These are phyloP conservation scores for Biscogniauxia sp. DNA, from an alignment of 2,329 filamentous ascomycete species.

Conservation along the genomic window DNA sequence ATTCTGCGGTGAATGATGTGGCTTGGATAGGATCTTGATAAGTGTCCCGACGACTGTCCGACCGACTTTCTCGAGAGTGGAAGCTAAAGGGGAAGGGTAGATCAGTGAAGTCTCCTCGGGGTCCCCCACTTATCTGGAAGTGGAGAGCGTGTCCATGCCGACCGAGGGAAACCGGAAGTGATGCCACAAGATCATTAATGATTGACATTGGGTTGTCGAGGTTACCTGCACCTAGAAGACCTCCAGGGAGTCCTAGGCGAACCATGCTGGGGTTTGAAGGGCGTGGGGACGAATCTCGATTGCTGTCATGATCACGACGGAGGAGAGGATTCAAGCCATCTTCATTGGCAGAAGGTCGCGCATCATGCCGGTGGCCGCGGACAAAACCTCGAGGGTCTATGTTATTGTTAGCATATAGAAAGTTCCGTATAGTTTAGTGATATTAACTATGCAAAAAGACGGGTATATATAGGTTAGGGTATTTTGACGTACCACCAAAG, in stretches of 20 bases:
- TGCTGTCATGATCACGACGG: slow-evolving; percentile 54
- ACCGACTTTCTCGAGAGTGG: slow-evolving; percentile 40
- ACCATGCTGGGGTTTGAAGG: slow-evolving; percentile 50
- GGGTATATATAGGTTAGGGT: background rate
- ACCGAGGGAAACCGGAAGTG: slow-evolving; percentile 45
- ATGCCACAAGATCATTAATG: slow-evolving; percentile 55
- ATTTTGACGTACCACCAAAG: slow-evolving; percentile 26
- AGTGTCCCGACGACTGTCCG: slow-evolving; percentile 48
- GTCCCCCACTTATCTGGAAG: slow-evolving; percentile 55
- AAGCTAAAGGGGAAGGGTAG: slow-evolving; percentile 35
- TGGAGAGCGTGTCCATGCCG: slow-evolving; percentile 54
- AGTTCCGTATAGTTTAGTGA: background rate
- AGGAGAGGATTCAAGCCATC: slow-evolving; percentile 87
- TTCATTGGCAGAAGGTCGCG: slow-evolving; percentile 59
- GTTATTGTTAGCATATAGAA: slow-evolving; percentile 23
- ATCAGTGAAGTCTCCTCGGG: slow-evolving; percentile 52
- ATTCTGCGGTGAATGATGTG: slow-evolving; percentile 68
- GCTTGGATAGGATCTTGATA: slow-evolving; percentile 68
- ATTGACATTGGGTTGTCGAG: slow-evolving; percentile 53
- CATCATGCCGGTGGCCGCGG: slow-evolving; percentile 51
- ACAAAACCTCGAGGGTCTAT: slow-evolving; percentile 41
- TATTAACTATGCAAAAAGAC: background rate
- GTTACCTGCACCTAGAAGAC: slow-evolving; percentile 40
- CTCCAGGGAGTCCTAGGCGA: slow-evolving; percentile 49
- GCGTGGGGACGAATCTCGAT: slow-evolving; percentile 47